Evolutionary conservation across 148 eudicot genomes (phyloP), one percentile per base, ranked within the genome.

Genomic region (Cornus suecica): DNA sequence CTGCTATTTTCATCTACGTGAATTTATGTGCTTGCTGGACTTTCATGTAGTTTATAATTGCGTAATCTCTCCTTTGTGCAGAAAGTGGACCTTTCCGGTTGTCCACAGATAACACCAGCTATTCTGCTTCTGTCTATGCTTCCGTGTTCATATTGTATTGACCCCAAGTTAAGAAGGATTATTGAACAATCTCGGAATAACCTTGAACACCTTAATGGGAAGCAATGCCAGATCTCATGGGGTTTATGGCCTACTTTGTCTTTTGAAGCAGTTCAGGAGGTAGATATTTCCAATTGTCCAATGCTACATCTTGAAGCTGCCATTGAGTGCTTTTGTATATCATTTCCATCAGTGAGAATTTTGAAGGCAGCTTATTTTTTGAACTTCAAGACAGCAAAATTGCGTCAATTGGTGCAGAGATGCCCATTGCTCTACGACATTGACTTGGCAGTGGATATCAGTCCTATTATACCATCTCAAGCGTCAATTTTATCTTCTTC

Each of bases 21-120:
- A 73, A 61, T 37, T 73, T 20, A 16, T 16, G 6, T 25, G 51
- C 34, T 62, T 73, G 56, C 23, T 63, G 67, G 62, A 34, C 52
- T 30, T 68, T 45, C 48, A 32, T 73, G 52, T 73, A 37, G 42
- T 2, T 48, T 16, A 48, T 48, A 48, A 48, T 48, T 67, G 23
- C 32, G 25, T 75, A 41, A 61, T 30, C 45, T 34, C 27, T 74
- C 37, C 63, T 62, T 52, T 52, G 52, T 90, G 89, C 88, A 94
- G 99, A 88, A 79, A 84, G 77, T 94, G 72, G 97, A 94, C 76
- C 86, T 94, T 77, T 89, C 97, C 60, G 87, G 96, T 69, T 94
- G 97, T 87, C 88, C 92, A 72, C 97, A 92, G 81, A 81, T 91
- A 31, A 88, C 77, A 41, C 69, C 79, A 34, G 70, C 51, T 20